Conservation (phyloP, 169 alveolate genomes). For the Plasmodium sp. region DNA sequence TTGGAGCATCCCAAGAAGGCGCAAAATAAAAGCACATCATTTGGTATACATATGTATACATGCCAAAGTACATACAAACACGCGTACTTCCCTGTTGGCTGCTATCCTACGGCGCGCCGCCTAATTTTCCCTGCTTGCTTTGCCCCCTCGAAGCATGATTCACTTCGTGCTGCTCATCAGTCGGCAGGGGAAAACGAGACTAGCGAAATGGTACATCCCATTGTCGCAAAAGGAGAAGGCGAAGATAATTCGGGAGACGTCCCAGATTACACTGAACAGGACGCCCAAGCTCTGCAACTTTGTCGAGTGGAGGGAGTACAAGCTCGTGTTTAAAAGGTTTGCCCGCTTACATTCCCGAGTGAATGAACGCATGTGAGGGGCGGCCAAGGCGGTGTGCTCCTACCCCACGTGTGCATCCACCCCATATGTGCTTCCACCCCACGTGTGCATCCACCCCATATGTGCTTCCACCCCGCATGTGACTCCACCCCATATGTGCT, state of each 20-base stretch:
- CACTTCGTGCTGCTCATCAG: conserved; percentile 95
- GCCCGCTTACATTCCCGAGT: not conserved
- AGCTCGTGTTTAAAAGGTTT: conserved; percentile 95
- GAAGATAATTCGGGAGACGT: conserved; percentile 91
- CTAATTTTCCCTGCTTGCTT: not conserved
- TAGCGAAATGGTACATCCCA: conserved; percentile 95
- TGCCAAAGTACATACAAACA: not conserved
- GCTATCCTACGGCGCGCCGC: not conserved
- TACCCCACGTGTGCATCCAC: too few relatives aligned
- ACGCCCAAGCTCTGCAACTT: conserved; percentile 96
- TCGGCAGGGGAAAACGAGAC: conserved; percentile 97
- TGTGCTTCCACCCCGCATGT: too few relatives aligned
- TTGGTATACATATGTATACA: not conserved
- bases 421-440: too few relatives aligned
- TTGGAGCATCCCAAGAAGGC: not conserved
- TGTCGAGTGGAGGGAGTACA: conserved; percentile 97
- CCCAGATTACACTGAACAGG: conserved; percentile 93
- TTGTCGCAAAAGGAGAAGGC: conserved; percentile 88
- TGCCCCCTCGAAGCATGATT: conserved; percentile 87
- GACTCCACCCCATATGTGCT: not conserved
- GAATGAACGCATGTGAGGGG: not conserved
- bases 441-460: too few relatives aligned
- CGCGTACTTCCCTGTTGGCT: not conserved
- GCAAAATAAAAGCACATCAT: not conserved
- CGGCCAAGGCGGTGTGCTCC: not conserved